Evolutionary conservation across 306 rosid genomes (phyloP).

Genomic region (Vachellia collinsii): DNA sequence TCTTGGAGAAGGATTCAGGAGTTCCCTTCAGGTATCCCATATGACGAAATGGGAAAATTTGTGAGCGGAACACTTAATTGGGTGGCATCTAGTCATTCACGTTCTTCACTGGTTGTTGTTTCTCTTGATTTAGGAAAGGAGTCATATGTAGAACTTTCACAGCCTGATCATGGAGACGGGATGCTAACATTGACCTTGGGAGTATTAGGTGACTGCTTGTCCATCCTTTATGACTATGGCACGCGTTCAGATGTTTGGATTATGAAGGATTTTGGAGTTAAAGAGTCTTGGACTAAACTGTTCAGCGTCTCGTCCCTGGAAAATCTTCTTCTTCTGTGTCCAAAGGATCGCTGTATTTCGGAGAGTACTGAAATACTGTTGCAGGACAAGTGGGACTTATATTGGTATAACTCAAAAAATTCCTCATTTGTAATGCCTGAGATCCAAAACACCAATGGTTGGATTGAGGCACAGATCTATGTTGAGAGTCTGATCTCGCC

Average conservation of each 20-base stretch:
- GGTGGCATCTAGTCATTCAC: neutral
- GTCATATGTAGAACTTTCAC: conserved; percentile 32
- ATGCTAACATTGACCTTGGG: neutral
- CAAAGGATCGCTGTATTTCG: conserved; percentile 11
- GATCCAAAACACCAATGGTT: neutral
- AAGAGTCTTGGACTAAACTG: conserved; percentile 47
- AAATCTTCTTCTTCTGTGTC: neutral
- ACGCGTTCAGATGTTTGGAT: conserved; percentile 35
- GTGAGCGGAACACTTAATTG: conserved; percentile 49
- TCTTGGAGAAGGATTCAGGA: conserved; percentile 41
- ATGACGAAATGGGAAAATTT: conserved; percentile 4
- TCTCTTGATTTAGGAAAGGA: conserved; percentile 48
- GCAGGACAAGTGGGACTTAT: neutral
- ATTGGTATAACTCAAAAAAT: conserved; percentile 34
- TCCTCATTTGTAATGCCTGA: neutral
- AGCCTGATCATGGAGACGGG: conserved; percentile 26
- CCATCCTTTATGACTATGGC: neutral
- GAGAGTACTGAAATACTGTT: conserved; percentile 39
- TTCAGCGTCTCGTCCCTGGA: neutral
- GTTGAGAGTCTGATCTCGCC: conserved; percentile 50
- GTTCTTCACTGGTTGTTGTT: conserved; percentile 6
- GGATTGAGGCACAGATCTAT: neutral
- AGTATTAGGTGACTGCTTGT: conserved; percentile 35
- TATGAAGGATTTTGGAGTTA: conserved; percentile 47
- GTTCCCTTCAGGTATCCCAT: conserved; percentile 10